Percentiles rank a stretch among this genome's conserved stretches.
These are phyloP conservation scores for Fraxinus platypoda DNA, from an alignment of 305 asterid genomes.

Conservation along the genomic window DNA sequence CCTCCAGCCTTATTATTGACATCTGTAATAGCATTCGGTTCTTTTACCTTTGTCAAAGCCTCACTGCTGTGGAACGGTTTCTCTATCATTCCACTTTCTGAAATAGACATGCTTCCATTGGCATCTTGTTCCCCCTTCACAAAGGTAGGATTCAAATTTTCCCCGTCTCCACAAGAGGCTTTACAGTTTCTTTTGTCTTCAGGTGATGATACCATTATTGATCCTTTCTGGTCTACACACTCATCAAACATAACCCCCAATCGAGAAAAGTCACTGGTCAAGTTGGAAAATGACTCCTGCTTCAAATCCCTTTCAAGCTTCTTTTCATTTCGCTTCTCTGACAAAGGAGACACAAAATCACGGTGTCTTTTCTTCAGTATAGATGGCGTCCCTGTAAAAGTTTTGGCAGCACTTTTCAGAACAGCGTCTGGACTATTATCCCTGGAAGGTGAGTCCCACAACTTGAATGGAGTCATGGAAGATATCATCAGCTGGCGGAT, in stretches of 20 bases:
- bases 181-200: conserved; percentile 28
- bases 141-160: conserved; percentile 45
- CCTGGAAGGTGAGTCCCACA: conserved; percentile 90
- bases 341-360: conserved; percentile 85
- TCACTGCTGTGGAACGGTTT: conserved; percentile 27
- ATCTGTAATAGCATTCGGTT: conserved; percentile 31
- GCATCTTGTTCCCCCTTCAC: conserved; percentile 31
- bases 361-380: conserved; percentile 92
- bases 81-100: conserved; percentile 32
- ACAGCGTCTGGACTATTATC: conserved; percentile 82
- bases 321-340: conserved; percentile 81
- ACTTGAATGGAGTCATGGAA: conserved; percentile 73
- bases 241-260: conserved; percentile 73
- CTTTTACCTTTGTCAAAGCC: conserved; percentile 27
- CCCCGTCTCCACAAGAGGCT: conserved; percentile 50
- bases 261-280: conserved; percentile 55
- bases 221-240: conserved; percentile 38
- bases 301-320: conserved; percentile 55
- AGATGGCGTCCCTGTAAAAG: conserved; percentile 84
- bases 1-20: conserved; percentile 28
- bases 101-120: conserved; percentile 26
- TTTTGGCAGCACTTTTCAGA: conserved; percentile 90
- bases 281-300: conserved; percentile 49
- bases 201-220: conserved; percentile 31
- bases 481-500: conserved; percentile 91